Conservation (phyloP, 768 basidiomycete genomes). For the Leccinum variicolor region DNA sequence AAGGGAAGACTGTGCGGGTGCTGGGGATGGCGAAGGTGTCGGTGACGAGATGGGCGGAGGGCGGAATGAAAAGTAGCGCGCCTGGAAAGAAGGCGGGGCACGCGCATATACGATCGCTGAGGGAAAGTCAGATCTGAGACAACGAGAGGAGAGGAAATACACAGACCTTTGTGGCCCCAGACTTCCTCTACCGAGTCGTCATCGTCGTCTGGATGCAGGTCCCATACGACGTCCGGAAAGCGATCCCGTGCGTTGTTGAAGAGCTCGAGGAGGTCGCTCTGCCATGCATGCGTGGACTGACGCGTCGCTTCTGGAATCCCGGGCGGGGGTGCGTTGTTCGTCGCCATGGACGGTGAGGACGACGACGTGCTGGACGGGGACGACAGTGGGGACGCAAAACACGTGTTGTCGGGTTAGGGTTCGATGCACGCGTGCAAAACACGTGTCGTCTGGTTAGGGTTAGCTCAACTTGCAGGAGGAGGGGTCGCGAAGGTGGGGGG, state of each 20-base stretch:
- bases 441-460: background rate
- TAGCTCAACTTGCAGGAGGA: background rate
- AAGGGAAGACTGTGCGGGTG: constrained; percentile 56
- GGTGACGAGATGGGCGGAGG: constrained; percentile 54
- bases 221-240: constrained; percentile 98
- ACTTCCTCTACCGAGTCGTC: constrained; percentile 57
- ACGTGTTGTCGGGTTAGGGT: constrained; percentile 32
- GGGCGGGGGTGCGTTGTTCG: constrained; percentile 26
- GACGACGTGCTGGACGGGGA: constrained; percentile 23
- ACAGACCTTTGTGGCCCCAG: constrained; percentile 93
- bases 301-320: constrained; percentile 53
- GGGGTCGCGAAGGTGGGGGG: constrained; percentile 3
- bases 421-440: background rate
- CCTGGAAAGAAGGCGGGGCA: constrained; percentile 89
- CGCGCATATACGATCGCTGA: constrained; percentile 92
- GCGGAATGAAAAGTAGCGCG: constrained; percentile 79
- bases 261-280: constrained; percentile 70
- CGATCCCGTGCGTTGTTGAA: constrained; percentile 85
- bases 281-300: constrained; percentile 73
- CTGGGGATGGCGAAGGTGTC: constrained; percentile 46
- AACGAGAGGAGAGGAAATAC: background rate
- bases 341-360: constrained; percentile 25
- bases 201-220: constrained; percentile 52
- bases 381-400: constrained; percentile 23
- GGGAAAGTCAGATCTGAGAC: background rate